Conservation (phyloP, 345 rosid genomes). For the Rhodamnia rubescens region DNA sequence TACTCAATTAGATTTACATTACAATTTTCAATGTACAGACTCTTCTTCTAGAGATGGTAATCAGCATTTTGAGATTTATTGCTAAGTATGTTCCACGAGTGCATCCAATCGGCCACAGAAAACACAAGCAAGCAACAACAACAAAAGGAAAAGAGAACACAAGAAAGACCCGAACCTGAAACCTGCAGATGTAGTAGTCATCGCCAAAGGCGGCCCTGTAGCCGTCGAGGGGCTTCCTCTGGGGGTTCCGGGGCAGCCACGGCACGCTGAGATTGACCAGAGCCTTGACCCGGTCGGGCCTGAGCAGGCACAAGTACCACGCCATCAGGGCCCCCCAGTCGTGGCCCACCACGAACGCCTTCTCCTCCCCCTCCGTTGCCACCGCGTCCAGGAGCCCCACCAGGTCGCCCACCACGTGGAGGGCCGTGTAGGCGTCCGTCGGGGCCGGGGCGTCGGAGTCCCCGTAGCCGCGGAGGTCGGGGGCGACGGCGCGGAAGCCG, state of each 20-base stretch:
- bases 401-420: constrained; percentile 10
- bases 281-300: constrained; percentile 61
- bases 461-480: constrained; percentile 23
- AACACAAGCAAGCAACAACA: not conserved
- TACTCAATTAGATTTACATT: no score
- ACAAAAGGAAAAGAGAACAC: no score
- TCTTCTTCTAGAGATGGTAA: not conserved
- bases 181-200: constrained; percentile 74
- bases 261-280: constrained; percentile 43
- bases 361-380: constrained; percentile 6
- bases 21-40: not conserved
- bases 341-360: constrained; percentile 58
- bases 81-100: not conserved
- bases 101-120: not conserved
- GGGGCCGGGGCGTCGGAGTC: constrained; percentile 18
- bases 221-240: constrained; percentile 32
- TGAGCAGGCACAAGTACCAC: constrained; percentile 43
- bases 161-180: constrained; percentile 44
- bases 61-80: not conserved
- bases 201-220: constrained; percentile 37
- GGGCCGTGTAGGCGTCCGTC: not conserved
- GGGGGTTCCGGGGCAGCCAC: constrained; percentile 36
- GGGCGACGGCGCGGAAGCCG: constrained; percentile 24
- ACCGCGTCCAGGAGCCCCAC: not conserved
- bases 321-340: constrained; percentile 68